Base-by-base conservation (phyloP, 2,329 filamentous ascomycete species). In the Curvularia spicifera region DNA sequence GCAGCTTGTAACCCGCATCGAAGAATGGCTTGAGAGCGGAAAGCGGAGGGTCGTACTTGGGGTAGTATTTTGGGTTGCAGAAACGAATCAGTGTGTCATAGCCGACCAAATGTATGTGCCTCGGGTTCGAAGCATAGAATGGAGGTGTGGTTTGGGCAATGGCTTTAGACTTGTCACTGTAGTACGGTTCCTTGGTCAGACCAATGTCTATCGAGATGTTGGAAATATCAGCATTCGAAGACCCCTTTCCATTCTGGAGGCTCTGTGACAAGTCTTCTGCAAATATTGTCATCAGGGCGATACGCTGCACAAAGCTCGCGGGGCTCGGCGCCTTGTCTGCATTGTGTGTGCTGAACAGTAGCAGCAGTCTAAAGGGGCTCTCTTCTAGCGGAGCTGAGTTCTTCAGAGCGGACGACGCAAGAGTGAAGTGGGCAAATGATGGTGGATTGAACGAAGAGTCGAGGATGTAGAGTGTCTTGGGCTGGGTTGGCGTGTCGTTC, bases 61-160 rank as follows among this genome's bases (percentile, higher is more conserved):
- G 72, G 70, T 92, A 91, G 76, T 94, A 94, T 72, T 89, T 91
- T 0, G 89, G 84, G 48, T 90, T 81, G 53, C 91, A 85, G 51
- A 94, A 86, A 20, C 91, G 84, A 15, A 89, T 85, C 6, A 93
- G 78, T 0, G 91, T 94, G 68, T 94, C 91, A 71, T 87, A 94
- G 28, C 91, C 91, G 1, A 87, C 84, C 2, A 93, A 83, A 68
- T 91, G 91, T 4, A 90, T 78, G 67, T 92, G 89, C 52, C 57
- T 70, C 0, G 79, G 78, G 7, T 69, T 61, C 18, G 69, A 69
- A 0, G 77, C 68, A 60, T 78, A 79, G 26, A 74, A 63, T 4
- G 68, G 71, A 15, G 77, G 70, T 12, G 43, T 55, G 42, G 64
- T 70, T 52, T 78, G 78, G 0, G 80, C 78, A 28, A 93, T 86